These are phyloP conservation scores for Gloeophyllum trabeum DNA, from an alignment of 768 basidiomycete genomes.

Conservation along the genomic window DNA sequence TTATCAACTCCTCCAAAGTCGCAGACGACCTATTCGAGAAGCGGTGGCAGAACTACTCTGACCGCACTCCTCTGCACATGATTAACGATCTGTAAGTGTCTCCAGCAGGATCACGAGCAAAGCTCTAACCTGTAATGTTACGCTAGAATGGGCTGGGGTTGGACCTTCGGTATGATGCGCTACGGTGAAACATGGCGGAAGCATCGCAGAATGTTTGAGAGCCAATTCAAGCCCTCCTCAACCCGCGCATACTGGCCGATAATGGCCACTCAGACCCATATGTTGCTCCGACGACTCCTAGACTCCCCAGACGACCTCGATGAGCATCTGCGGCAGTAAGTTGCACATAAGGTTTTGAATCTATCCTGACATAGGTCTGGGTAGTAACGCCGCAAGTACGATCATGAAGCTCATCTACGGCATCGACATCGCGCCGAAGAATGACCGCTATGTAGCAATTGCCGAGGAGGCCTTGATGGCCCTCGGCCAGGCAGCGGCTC, in stretches of 20 bases:
- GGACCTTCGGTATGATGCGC: conserved; percentile 2
- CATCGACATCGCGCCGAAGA: neutral
- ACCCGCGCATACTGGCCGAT: neutral
- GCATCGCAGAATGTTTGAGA: neutral
- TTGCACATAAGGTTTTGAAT: conserved; percentile 1
- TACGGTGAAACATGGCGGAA: conserved; percentile 2
- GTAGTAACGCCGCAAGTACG: neutral
- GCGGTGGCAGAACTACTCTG: conserved; percentile 6
- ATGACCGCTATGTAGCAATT: conserved; percentile 3
- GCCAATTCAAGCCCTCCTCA: neutral
- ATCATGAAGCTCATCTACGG: neutral
- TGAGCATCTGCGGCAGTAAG: conserved; percentile 6
- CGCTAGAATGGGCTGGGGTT: conserved; percentile 1
- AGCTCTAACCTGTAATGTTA: neutral
- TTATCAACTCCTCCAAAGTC: neutral
- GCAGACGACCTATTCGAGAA: conserved; percentile 5
- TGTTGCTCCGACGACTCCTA: conserved; percentile 1
- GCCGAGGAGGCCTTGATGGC: conserved; percentile 3
- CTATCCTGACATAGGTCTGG: too few species aligned
- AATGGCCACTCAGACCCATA: neutral
- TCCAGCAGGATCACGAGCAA: neutral
- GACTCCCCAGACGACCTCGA: conserved; percentile 5
- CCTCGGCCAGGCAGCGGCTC: neutral
- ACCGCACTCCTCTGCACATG: conserved; percentile 5
- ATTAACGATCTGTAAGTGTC: conserved; percentile 4